Evolutionary conservation across 768 basidiomycete genomes (phyloP).

Genomic region (Hortiboletus campestris): DNA sequence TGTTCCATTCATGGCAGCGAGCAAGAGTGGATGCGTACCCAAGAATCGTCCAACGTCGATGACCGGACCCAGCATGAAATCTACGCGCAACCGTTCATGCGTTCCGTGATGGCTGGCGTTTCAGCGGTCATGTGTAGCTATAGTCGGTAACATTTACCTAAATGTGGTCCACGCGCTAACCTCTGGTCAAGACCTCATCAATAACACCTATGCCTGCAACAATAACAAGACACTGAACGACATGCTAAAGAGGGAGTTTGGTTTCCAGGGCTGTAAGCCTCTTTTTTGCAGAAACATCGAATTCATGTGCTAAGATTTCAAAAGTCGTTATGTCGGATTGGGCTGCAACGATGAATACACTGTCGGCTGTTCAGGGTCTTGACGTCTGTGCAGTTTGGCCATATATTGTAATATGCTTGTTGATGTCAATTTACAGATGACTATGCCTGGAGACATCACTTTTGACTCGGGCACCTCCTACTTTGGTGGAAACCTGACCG

Average conservation of each 20-base stretch:
- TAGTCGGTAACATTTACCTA: conserved; percentile 27
- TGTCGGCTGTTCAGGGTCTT: conserved; percentile 57
- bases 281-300: not conserved
- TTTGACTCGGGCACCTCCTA: conserved; percentile 40
- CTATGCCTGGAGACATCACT: conserved; percentile 65
- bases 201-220: conserved; percentile 62
- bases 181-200: conserved; percentile 44
- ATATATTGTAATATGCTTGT: not conserved
- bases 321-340: conserved; percentile 61
- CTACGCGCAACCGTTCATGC: conserved; percentile 55
- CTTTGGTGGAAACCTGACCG: conserved; percentile 60
- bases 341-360: conserved; percentile 50
- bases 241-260: conserved; percentile 63
- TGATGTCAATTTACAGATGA: conserved; percentile 47
- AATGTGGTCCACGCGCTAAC: not conserved
- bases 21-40: conserved; percentile 36
- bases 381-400: conserved; percentile 42
- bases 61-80: conserved; percentile 53
- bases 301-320: not conserved
- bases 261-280: conserved; percentile 58
- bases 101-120: conserved; percentile 62
- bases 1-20: conserved; percentile 21
- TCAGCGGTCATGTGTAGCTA: conserved; percentile 69
- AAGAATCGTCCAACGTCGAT: conserved; percentile 38
- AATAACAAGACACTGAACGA: conserved; percentile 58